Conservation (phyloP, 805 yeast species). For the Saccharomycopsis sp. region DNA sequence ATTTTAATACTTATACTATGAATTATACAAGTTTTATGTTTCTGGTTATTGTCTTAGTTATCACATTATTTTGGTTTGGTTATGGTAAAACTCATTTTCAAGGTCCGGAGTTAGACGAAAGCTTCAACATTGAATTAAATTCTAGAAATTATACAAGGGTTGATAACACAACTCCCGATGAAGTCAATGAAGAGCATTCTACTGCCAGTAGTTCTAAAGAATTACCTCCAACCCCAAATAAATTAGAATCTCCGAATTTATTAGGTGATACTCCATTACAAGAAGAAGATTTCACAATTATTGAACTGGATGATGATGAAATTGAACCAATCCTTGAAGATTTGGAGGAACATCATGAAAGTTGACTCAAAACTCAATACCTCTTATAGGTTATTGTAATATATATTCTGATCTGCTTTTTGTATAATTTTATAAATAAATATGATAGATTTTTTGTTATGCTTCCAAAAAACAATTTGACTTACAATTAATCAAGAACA, state of each 20-base stretch:
- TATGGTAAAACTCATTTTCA: constrained; percentile 59
- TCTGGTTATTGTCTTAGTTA: constrained; percentile 32
- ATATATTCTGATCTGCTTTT: too few species aligned
- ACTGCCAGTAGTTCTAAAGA: background rate
- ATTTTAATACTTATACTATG: constrained; percentile 33
- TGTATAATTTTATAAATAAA: too few species aligned
- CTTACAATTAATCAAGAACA: too few species aligned
- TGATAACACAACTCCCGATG: background rate
- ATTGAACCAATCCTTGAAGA: too few species aligned
- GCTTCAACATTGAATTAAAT: constrained; percentile 3
- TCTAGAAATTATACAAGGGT: background rate
- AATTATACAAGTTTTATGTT: constrained; percentile 56
- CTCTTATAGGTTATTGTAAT: too few species aligned
- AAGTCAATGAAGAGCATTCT: background rate
- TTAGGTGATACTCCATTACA: constrained; percentile 4
- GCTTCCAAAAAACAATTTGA: too few species aligned
- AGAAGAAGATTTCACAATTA: background rate
- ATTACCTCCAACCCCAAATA: background rate
- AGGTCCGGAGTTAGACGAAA: constrained; percentile 41
- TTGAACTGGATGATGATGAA: too few species aligned
- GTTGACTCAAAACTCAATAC: too few species aligned
- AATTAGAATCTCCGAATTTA: constrained; percentile 1
- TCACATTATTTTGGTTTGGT: constrained; percentile 39
- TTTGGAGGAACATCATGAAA: too few species aligned
- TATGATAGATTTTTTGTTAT: too few species aligned